phyloP scores from a whole-genome alignment of 441 rosid genomes.

The Mallotus japonicus region DNA sequence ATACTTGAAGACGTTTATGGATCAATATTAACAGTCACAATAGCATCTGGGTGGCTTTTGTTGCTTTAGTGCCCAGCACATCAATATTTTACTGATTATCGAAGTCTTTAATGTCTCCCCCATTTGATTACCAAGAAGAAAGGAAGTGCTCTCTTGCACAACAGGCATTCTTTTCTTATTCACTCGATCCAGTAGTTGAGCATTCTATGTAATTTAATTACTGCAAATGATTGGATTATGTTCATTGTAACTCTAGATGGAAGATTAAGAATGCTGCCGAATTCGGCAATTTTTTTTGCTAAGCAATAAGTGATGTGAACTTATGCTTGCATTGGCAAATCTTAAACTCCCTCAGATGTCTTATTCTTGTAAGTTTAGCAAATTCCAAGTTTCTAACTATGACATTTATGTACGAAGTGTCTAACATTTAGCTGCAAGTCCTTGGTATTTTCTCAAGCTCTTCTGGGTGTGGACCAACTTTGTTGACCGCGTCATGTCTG shows the following conservation, averaged over 20 bases:
- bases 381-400: too few species aligned
- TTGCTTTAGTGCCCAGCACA: conserved; percentile 7
- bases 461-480: neutral
- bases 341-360: too few species aligned
- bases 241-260: neutral
- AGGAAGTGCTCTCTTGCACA: too few species aligned
- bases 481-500: too few species aligned
- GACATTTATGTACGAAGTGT: too few species aligned
- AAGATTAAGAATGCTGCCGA: neutral
- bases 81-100: conserved; percentile 16
- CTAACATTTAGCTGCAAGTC: too few species aligned
- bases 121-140: neutral
- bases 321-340: too few species aligned
- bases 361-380: too few species aligned
- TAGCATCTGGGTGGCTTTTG: conserved; percentile 21
- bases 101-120: conserved; percentile 1
- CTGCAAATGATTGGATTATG: neutral
- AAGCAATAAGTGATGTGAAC: neutral
- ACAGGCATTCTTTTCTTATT: neutral
- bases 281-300: neutral
- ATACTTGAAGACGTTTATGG: conserved; percentile 1
- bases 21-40: conserved; percentile 5
- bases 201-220: neutral
- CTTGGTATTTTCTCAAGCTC: neutral
- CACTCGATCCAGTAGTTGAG: neutral